phyloP scores from a whole-genome alignment of 2,329 filamentous ascomycete genomes.

The Magnaporthiopsis incrustans region DNA sequence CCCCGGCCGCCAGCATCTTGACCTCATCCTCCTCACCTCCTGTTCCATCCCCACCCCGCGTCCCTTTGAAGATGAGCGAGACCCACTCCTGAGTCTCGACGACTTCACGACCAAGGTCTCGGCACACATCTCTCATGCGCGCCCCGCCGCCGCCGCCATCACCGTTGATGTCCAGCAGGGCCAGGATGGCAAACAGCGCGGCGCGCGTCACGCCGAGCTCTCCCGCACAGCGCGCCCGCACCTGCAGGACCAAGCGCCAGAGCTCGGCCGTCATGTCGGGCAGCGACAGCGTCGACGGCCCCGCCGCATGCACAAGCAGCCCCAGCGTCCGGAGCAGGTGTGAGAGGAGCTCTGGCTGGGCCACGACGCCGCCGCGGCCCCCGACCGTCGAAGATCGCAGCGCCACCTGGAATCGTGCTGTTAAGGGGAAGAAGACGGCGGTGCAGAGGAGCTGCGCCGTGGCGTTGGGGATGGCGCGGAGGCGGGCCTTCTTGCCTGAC shows the following conservation, averaged over 20 bases:
- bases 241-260: constrained; percentile 69
- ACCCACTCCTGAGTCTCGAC: constrained; percentile 88
- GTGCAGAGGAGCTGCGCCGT: constrained; percentile 68
- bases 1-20: constrained; percentile 68
- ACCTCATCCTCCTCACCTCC: constrained; percentile 68
- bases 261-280: constrained; percentile 77
- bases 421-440: constrained; percentile 80
- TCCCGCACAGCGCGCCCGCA: constrained; percentile 51
- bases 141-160: constrained; percentile 30
- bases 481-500: constrained; percentile 23
- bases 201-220: constrained; percentile 64
- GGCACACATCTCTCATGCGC: constrained; percentile 63
- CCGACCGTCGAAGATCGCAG: constrained; percentile 31
- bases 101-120: constrained; percentile 65
- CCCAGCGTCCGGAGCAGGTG: constrained; percentile 82
- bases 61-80: constrained; percentile 60
- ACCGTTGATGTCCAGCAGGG: constrained; percentile 69
- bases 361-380: constrained; percentile 48
- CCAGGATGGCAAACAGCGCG: constrained; percentile 70
- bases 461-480: constrained; percentile 62
- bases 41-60: constrained; percentile 39
- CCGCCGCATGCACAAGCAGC: constrained; percentile 73
- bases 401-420: constrained; percentile 68
- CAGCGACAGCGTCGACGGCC: constrained; percentile 67
- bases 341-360: constrained; percentile 67